A percentile compares a stretch with the other conserved stretches of the same genome.
Evolutionary conservation across 108 stramenopile genomes (phyloP).

Genomic region (Seminavis robusta): DNA sequence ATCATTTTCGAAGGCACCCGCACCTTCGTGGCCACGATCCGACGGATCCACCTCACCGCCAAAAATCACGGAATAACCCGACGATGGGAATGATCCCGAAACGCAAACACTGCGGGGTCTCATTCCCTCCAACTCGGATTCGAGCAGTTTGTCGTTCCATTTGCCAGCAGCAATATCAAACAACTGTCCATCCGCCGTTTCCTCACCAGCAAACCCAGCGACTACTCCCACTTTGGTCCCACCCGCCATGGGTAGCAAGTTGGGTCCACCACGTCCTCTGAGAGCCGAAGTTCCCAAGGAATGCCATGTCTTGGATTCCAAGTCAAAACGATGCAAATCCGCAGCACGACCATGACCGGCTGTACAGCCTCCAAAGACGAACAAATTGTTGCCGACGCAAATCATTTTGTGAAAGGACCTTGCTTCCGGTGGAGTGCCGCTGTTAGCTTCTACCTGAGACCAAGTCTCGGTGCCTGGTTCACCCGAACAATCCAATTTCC

Average conservation of each 20-base stretch:
- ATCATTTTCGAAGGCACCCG: conserved; percentile 62
- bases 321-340: conserved; percentile 60
- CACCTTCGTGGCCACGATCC: conserved; percentile 65
- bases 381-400: conserved; percentile 31
- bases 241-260: conserved; percentile 31
- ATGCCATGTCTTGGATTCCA: conserved; percentile 30
- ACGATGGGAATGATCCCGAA: conserved; percentile 33
- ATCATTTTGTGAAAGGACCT: conserved; percentile 68
- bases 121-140: conserved; percentile 15
- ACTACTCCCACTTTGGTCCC: conserved; percentile 35
- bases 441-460: conserved; percentile 13
- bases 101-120: conserved; percentile 58
- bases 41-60: conserved; percentile 73
- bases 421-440: conserved; percentile 32
- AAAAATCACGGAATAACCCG: conserved; percentile 45
- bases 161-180: conserved; percentile 16
- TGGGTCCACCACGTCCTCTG: conserved; percentile 57
- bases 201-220: conserved; percentile 63
- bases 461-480: conserved; percentile 25
- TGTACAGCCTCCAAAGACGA: conserved; percentile 72
- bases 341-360: conserved; percentile 29
- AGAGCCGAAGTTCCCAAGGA: conserved; percentile 11
- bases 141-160: conserved; percentile 27
- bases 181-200: conserved; percentile 63
- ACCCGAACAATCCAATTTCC: conserved; percentile 35